Conservation (phyloP, 768 basidiomycete species). For the Collybia sp. region DNA sequence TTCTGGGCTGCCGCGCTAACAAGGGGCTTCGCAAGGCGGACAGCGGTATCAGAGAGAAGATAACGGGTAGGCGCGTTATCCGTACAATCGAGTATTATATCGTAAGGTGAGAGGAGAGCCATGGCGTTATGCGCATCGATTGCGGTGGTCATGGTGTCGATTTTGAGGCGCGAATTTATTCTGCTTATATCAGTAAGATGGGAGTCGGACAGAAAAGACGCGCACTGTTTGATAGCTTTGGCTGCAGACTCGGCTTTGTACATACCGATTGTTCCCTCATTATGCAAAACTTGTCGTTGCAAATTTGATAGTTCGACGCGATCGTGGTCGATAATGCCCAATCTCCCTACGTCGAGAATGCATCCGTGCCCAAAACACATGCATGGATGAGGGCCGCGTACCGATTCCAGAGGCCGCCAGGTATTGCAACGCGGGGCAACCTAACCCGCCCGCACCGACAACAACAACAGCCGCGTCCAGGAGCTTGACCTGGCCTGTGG, state of each 20-base stretch:
- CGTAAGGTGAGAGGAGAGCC: conserved; percentile 55
- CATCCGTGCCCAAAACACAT: background rate
- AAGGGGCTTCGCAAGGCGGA: conserved; percentile 71
- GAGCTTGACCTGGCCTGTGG: conserved; percentile 78
- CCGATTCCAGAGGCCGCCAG: conserved; percentile 91
- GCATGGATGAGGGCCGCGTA: conserved; percentile 26
- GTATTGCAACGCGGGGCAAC: conserved; percentile 94
- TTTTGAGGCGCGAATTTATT: conserved; percentile 63
- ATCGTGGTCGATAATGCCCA: conserved; percentile 90
- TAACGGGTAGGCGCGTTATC: conserved; percentile 93
- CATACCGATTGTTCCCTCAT: conserved; percentile 66
- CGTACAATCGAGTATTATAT: conserved; percentile 89
- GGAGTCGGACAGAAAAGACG: background rate
- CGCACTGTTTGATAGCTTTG: conserved; percentile 58
- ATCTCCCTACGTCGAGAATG: conserved; percentile 48
- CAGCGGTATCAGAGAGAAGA: conserved; percentile 83
- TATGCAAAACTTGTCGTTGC: conserved; percentile 90
- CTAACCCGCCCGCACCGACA: conserved; percentile 93
- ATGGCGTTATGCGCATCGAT: conserved; percentile 63
- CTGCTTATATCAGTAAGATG: conserved; percentile 33
- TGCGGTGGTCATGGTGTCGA: conserved; percentile 50
- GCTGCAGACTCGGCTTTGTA: conserved; percentile 83
- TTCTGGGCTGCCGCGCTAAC: conserved; percentile 92
- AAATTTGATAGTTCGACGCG: conserved; percentile 85
- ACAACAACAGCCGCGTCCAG: conserved; percentile 74